These are phyloP conservation scores for Gynandropsis gynandra DNA, from an alignment of 345 rosid genomes.

Conservation along the genomic window DNA sequence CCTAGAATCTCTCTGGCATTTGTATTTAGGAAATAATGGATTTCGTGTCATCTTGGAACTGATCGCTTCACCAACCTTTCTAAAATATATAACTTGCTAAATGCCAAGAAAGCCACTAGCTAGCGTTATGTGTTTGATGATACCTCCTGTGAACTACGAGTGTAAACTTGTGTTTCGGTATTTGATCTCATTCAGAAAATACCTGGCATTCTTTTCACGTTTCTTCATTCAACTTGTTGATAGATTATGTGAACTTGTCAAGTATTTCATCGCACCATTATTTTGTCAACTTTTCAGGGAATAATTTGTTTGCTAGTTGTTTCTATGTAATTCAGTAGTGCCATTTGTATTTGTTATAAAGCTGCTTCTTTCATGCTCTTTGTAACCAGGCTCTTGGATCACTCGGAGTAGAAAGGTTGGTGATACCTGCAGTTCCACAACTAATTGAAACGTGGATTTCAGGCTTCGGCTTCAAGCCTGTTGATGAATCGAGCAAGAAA, in stretches of 20 bases:
- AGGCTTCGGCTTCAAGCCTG: conserved; percentile 69
- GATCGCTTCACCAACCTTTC: conserved; percentile 11
- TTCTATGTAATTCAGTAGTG: not conserved
- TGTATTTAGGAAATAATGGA: not conserved
- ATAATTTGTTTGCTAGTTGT: not conserved
- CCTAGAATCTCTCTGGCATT: not conserved
- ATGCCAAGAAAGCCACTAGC: not conserved
- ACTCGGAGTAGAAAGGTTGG: conserved; percentile 65
- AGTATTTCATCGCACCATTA: not conserved
- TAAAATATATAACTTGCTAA: not conserved
- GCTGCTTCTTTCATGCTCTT: conserved; percentile 9
- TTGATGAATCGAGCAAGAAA: conserved; percentile 36
- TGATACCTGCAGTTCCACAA: conserved; percentile 90
- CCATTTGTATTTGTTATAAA: conserved; percentile 2
- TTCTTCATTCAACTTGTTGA: not conserved
- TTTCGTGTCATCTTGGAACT: not conserved
- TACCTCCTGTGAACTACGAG: not conserved
- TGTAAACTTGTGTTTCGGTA: not conserved
- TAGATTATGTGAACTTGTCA: conserved; percentile 5
- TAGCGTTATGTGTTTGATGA: not conserved
- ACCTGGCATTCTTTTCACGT: not conserved
- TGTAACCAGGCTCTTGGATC: conserved; percentile 58
- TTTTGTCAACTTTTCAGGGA: not conserved
- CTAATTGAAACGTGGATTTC: conserved; percentile 81
- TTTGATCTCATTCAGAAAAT: conserved; percentile 3